These are phyloP conservation scores for Apophysomyces sp. DNA, from an alignment of 371 early-diverging fungal species.

Conservation along the genomic window DNA sequence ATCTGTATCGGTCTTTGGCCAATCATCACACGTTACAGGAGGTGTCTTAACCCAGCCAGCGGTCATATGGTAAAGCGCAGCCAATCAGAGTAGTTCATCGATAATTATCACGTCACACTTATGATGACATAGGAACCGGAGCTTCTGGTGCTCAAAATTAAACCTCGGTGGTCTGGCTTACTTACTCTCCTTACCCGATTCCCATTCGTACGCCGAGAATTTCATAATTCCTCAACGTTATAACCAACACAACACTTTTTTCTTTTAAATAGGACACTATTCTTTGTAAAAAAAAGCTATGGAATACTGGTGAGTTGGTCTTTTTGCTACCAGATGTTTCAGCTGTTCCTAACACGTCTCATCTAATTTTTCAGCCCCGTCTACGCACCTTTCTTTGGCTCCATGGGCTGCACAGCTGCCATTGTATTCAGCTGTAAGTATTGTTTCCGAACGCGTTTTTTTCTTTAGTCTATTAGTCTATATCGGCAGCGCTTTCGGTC, in stretches of 20 bases:
- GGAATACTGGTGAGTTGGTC: not conserved
- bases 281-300: not conserved
- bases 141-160: not conserved
- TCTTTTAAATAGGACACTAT: not conserved
- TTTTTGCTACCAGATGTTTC: not conserved
- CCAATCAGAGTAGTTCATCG: too few species aligned
- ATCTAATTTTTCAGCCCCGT: slow-evolving; percentile 73
- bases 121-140: not conserved
- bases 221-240: not conserved
- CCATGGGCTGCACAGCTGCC: slow-evolving; percentile 95
- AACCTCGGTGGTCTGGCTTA: not conserved
- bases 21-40: too few species aligned
- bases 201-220: slow-evolving; percentile 1
- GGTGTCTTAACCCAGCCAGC: too few species aligned
- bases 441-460: not conserved
- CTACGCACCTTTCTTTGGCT: slow-evolving; percentile 96
- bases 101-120: not conserved
- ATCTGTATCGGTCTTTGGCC: too few species aligned
- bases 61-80: too few species aligned
- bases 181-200: not conserved
- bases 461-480: not conserved
- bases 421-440: slow-evolving; percentile 95
- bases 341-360: slow-evolving; percentile 3
- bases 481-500: slow-evolving; percentile 3
- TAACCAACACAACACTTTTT: not conserved